phyloP scores from a whole-genome alignment of 2,329 filamentous ascomycete species.

The Leptodontidium sp. region DNA sequence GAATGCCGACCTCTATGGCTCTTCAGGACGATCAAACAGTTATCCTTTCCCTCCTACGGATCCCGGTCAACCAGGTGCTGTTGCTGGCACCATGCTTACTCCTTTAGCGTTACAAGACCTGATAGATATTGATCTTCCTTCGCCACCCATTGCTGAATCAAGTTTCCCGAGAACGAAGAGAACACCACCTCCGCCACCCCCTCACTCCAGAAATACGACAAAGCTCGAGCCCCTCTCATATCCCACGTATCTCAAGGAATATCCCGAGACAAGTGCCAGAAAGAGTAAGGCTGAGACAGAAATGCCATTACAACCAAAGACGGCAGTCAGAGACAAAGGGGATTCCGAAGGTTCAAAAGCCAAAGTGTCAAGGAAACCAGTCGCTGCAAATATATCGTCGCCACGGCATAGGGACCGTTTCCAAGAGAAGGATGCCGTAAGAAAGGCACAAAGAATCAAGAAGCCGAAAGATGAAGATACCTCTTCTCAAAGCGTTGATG shows the following conservation, averaged over 20 bases:
- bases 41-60: constrained; percentile 46
- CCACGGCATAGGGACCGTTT: constrained; percentile 44
- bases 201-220: constrained; percentile 35
- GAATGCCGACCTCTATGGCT: constrained; percentile 35
- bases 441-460: constrained; percentile 36
- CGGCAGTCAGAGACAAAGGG: constrained; percentile 24
- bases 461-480: constrained; percentile 39
- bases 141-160: constrained; percentile 35
- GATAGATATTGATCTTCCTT: constrained; percentile 37
- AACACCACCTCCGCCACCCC: constrained; percentile 46
- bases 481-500: constrained; percentile 45
- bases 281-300: constrained; percentile 39
- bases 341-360: constrained; percentile 28
- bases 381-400: constrained; percentile 46
- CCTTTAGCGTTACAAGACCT: constrained; percentile 40
- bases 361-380: constrained; percentile 45
- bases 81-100: constrained; percentile 41
- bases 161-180: constrained; percentile 36
- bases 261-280: constrained; percentile 46
- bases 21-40: constrained; percentile 38
- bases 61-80: constrained; percentile 42
- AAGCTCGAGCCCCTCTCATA: constrained; percentile 51
- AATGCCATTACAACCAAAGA: constrained; percentile 44
- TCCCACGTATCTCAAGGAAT: constrained; percentile 48
- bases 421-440: constrained; percentile 38